Percentiles rank a stretch among this genome's conserved stretches.
phyloP scores from a whole-genome alignment of 805 yeast species.

The Candida vaughaniae region DNA sequence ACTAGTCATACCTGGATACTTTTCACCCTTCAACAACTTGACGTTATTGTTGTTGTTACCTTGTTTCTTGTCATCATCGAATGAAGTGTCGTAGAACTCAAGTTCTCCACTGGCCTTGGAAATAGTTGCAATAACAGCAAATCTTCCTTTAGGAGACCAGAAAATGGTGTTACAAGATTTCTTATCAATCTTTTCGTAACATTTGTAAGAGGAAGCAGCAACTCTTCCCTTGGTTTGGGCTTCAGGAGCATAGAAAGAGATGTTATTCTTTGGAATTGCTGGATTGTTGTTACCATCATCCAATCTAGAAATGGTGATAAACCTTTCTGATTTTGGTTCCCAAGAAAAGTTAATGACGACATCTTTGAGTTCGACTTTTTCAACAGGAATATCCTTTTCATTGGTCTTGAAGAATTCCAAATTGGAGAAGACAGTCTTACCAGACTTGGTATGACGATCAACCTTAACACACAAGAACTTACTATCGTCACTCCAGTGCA shows the following conservation, averaged over 20 bases:
- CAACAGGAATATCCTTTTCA: slow-evolving; percentile 93
- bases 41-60: slow-evolving; percentile 46
- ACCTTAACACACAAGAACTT: slow-evolving; percentile 88
- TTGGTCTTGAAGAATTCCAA: slow-evolving; percentile 85
- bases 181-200: slow-evolving; percentile 55
- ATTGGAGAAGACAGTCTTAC: slow-evolving; percentile 86
- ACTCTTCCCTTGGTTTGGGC: slow-evolving; percentile 42
- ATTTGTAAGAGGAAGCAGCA: slow-evolving; percentile 52
- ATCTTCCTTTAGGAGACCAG: slow-evolving; percentile 95
- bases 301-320: slow-evolving; percentile 69
- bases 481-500: slow-evolving; percentile 93
- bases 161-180: slow-evolving; percentile 69
- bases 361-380: slow-evolving; percentile 89
- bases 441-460: slow-evolving; percentile 94
- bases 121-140: slow-evolving; percentile 55
- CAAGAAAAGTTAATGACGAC: slow-evolving; percentile 85
- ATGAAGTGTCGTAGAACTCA: slow-evolving; percentile 85
- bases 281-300: slow-evolving; percentile 59
- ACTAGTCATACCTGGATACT: slow-evolving; percentile 76
- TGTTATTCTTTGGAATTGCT: slow-evolving; percentile 62
- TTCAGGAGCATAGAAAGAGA: slow-evolving; percentile 84
- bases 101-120: slow-evolving; percentile 58
- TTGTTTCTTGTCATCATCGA: slow-evolving; percentile 65
- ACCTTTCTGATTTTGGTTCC: slow-evolving; percentile 93
- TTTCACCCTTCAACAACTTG: slow-evolving; percentile 60